Base-by-base conservation (phyloP, 2,329 filamentous ascomycete genomes). In the Colletotrichum sidae region DNA sequence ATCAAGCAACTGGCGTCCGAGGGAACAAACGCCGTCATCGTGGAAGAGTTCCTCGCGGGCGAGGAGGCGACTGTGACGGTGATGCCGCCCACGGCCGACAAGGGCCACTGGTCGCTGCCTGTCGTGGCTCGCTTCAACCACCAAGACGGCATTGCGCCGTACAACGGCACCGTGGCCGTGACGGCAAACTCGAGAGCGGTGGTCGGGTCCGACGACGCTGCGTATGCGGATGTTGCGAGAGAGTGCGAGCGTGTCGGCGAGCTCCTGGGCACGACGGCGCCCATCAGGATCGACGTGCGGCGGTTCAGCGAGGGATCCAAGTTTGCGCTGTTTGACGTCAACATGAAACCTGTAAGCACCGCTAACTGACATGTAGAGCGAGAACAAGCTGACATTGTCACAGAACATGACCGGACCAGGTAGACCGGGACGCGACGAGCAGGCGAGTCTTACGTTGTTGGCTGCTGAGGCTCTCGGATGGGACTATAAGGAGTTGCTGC, bases 251-350 rank as follows among this genome's bases (percentile, higher is more conserved):
- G 61, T 1, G 79, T 79, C 1, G 82, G 79, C 2, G 66, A 69
- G 42, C 53, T 80, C 3, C 71, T 84, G 5, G 70, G 76, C 5
- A 72, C 77, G 6, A 82, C 78, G 5, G 81, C 81, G 1, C 79
- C 80, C 0, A 81, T 84, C 34, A 74, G 80, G 0, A 80, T 85
- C 50, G 82, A 85, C 68, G 76, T 83, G 0, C 74, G 82, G 13
- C 75, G 81, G 8, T 77, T 79, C 38, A 61, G 65, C 3, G 60
- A 74, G 6, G 72, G 72, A 0, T 74, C 72, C 0, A 71, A 72
- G 2, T 85, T 85, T 72, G 80, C 79, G 1, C 70, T 84, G 15
- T 85, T 85, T 67, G 81, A 85, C 70, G 75, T 85, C 11, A 84
- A 84, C 59, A 83, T 85, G 79, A 84, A 85, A 69, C 82, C 82